phyloP scores from a whole-genome alignment of 1,284 basidiomycete genomes.

The Ganoderma leucocontextum region DNA sequence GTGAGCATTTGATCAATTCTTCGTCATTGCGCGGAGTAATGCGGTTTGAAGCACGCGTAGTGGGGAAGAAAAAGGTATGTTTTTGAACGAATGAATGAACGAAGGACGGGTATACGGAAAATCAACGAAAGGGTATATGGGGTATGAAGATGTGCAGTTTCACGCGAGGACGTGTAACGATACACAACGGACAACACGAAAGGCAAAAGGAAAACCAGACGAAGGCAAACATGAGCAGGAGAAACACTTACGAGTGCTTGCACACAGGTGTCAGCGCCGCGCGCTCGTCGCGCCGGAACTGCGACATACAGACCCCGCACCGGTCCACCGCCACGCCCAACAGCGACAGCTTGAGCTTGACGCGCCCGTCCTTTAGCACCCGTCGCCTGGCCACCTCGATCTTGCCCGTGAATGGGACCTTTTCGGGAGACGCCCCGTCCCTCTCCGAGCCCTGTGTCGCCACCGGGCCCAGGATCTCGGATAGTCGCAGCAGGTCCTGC shows the following conservation, averaged over 20 bases:
- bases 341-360: slow-evolving; percentile 80
- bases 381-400: slow-evolving; percentile 75
- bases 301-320: slow-evolving; percentile 82
- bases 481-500: slow-evolving; percentile 65
- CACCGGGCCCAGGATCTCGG: slow-evolving; percentile 70
- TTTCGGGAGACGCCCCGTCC: slow-evolving; percentile 16
- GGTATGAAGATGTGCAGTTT: background rate
- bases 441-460: slow-evolving; percentile 30
- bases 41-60: slow-evolving; percentile 3
- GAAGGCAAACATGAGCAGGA: background rate
- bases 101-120: background rate
- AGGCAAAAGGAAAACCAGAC: background rate
- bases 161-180: background rate
- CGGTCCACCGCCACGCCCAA: slow-evolving; percentile 79
- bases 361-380: slow-evolving; percentile 72
- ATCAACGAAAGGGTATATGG: background rate
- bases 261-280: slow-evolving; percentile 71
- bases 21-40: background rate
- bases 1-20: slow-evolving; percentile 7
- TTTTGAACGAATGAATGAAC: background rate
- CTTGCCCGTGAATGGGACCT: slow-evolving; percentile 59
- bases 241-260: slow-evolving; percentile 64
- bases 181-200: slow-evolving; percentile 1
- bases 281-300: slow-evolving; percentile 72
- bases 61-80: slow-evolving; percentile 5